phyloP scores from a whole-genome alignment of 371 early-diverging fungal species.

The Nematocida parisii region DNA sequence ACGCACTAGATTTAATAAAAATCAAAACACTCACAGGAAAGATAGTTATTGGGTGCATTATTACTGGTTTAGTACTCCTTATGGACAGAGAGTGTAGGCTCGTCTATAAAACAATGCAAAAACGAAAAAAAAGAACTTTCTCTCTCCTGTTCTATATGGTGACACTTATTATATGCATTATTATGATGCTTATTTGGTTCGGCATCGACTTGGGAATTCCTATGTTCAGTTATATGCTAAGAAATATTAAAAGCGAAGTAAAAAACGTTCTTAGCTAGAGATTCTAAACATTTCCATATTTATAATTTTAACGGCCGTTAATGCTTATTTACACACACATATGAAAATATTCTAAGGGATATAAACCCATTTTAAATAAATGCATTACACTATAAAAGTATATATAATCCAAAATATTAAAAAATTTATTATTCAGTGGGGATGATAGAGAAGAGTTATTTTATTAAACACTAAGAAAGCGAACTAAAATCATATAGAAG shows the following conservation, averaged over 20 bases:
- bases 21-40: conserved; percentile 12
- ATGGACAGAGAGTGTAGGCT: not conserved
- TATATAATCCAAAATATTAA: too few relatives aligned
- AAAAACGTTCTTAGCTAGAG: not conserved
- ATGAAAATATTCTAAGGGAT: too few relatives aligned
- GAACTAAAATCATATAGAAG: too few relatives aligned
- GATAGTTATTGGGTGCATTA: not conserved
- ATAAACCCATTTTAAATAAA: too few relatives aligned
- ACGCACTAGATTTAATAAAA: not conserved
- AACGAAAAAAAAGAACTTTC: not conserved
- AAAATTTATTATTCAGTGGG: too few relatives aligned
- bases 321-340: too few relatives aligned
- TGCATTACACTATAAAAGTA: too few relatives aligned
- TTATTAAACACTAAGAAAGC: too few relatives aligned
- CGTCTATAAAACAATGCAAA: not conserved
- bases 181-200: conserved; percentile 25
- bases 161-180: not conserved
- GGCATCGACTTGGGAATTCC: conserved; percentile 13
- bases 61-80: not conserved
- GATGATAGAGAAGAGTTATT: too few relatives aligned
- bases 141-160: not conserved
- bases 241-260: not conserved
- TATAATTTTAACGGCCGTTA: too few relatives aligned
- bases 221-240: not conserved
- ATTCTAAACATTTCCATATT: too few relatives aligned